Conservation (phyloP, 208 protist species). For the Herpetomonas samuelpessoai region DNA sequence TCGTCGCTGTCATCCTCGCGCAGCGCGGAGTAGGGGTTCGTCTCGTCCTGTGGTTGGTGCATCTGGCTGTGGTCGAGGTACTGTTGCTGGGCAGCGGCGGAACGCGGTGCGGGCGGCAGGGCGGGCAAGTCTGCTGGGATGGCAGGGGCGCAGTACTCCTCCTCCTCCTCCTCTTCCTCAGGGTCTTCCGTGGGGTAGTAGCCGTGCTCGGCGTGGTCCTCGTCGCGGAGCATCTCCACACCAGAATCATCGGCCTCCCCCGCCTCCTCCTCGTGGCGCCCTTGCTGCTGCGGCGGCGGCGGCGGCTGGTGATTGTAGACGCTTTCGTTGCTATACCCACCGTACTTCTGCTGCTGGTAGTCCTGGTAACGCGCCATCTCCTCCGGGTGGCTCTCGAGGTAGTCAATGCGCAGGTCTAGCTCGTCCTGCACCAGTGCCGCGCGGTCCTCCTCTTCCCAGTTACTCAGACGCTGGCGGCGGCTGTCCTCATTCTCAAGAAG, state of each 20-base stretch:
- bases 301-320: too few species aligned
- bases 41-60: background rate
- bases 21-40: background rate
- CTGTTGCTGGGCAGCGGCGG: background rate
- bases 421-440: constrained; percentile 29
- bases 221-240: too few species aligned
- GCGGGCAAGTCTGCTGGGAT: constrained; percentile 12
- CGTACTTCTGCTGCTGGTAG: background rate
- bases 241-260: too few species aligned
- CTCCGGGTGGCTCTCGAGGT: background rate
- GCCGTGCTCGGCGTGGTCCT: too few species aligned
- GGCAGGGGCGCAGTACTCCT: constrained; percentile 14
- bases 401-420: constrained; percentile 21
- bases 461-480: constrained; percentile 54
- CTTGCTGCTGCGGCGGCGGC: too few species aligned
- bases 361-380: background rate
- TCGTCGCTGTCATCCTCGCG: background rate
- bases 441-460: constrained; percentile 79
- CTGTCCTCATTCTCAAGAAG: constrained; percentile 49
- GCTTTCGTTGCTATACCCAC: background rate
- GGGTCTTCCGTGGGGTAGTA: background rate
- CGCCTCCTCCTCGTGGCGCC: too few species aligned
- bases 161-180: constrained; percentile 11
- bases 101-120: constrained; percentile 3
- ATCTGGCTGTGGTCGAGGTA: background rate